phyloP scores from a whole-genome alignment of 768 basidiomycete genomes.

The Hebeloma cylindrosporum region DNA sequence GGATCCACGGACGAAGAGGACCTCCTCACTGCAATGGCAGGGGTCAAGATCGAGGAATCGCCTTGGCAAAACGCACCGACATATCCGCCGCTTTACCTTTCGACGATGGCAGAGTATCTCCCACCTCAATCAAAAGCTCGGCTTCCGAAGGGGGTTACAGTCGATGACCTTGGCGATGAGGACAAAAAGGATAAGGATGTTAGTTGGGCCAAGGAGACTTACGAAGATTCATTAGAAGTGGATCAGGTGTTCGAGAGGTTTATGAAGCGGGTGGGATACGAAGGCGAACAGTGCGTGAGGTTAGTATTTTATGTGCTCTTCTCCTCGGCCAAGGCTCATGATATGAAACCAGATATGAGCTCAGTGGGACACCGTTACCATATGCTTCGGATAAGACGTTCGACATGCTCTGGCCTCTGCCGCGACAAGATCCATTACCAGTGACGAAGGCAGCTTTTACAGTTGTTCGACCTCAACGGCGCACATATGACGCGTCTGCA shows the following conservation, averaged over 20 bases:
- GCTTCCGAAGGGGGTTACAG: conserved; percentile 41
- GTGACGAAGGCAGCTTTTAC: conserved; percentile 64
- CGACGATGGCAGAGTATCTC: conserved; percentile 72
- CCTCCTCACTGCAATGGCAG: conserved; percentile 58
- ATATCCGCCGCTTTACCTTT: conserved; percentile 71
- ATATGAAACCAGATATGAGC: conserved; percentile 65
- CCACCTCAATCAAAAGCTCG: conserved; percentile 55
- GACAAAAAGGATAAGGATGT: conserved; percentile 29
- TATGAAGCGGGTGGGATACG: conserved; percentile 63
- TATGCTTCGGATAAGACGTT: conserved; percentile 80
- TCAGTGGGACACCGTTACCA: conserved; percentile 81
- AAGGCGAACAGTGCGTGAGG: conserved; percentile 87
- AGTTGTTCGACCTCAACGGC: conserved; percentile 47
- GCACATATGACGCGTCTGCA: conserved; percentile 52
- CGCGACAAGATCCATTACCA: conserved; percentile 44
- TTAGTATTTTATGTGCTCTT: conserved; percentile 36
- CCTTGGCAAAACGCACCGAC: conserved; percentile 67
- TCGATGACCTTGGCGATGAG: conserved; percentile 38
- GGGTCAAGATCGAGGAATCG: conserved; percentile 54
- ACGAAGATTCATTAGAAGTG: conserved; percentile 76
- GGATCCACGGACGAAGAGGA: conserved; percentile 46
- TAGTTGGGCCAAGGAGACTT: conserved; percentile 68
- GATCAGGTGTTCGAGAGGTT: conserved; percentile 90
- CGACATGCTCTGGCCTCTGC: conserved; percentile 68
- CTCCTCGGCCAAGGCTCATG: not conserved